Evolutionary conservation across 306 rosid species (phyloP).

Genomic region (Rosa lucieae): DNA sequence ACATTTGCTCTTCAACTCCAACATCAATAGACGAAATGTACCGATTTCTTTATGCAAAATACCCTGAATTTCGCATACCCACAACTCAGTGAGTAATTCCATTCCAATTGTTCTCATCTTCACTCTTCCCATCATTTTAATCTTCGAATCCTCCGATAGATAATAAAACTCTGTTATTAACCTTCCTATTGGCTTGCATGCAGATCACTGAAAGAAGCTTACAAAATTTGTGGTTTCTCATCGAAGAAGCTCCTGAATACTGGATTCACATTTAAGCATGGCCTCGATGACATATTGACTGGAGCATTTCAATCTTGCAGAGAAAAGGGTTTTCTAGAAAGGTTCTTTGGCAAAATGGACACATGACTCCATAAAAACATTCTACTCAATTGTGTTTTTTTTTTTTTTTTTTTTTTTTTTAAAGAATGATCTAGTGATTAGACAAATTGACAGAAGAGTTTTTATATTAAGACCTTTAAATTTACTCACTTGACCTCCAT

Average conservation of each 20-base stretch:
- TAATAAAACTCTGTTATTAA: not conserved
- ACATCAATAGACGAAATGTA: constrained; percentile 28
- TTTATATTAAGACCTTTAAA: too few relatives aligned
- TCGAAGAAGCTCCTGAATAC: constrained; percentile 51
- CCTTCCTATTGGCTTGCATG: constrained; percentile 6
- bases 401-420: too few relatives aligned
- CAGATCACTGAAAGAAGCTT: constrained; percentile 25
- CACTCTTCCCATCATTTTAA: not conserved
- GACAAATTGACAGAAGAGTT: too few relatives aligned
- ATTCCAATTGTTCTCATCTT: not conserved
- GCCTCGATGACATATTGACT: constrained; percentile 41
- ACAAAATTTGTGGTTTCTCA: constrained; percentile 12
- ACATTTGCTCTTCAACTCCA: constrained; percentile 48
- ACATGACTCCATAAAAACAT: not conserved
- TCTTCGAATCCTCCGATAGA: not conserved
- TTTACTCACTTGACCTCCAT: too few relatives aligned
- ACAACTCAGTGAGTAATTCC: constrained; percentile 46
- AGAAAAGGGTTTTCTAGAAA: constrained; percentile 39
- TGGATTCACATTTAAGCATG: constrained; percentile 50
- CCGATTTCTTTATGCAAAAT: constrained; percentile 40
- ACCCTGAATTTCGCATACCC: constrained; percentile 46
- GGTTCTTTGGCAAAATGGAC: not conserved
- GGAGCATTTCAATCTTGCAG: constrained; percentile 45
- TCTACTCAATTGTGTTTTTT: too few relatives aligned
- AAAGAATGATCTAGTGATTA: too few relatives aligned